Base-by-base conservation (phyloP, 2,329 filamentous ascomycete genomes). In the Xylaria digitata region DNA sequence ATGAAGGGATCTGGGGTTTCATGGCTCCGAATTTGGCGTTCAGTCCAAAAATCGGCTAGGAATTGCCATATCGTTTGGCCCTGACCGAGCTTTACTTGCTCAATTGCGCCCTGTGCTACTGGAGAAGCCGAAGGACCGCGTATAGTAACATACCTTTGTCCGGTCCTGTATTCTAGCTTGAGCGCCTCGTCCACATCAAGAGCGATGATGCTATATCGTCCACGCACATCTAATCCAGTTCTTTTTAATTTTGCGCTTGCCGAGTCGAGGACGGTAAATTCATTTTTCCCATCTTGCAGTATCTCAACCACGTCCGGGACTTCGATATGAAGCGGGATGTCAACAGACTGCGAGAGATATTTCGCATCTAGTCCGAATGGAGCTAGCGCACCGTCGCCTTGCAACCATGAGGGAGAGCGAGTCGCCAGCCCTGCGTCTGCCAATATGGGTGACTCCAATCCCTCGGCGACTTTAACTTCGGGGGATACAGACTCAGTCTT, bases 181-280 rank as follows among this genome's bases (percentile, higher is more conserved):
- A 86, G 71, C 0, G 88, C 85, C 40, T 86, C 78, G 17, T 84
- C 82, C 1, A 90, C 84, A 9, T 89, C 84, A 0, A 93, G 80
- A 0, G 89, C 92, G 59, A 96, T 85, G 70, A 96, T 92, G 75
- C 90, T 94, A 75, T 88, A 92, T 53, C 88, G 82, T 1, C 91
- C 91, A 54, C 82, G 80, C 1, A 86, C 83, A 65, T 84, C 82
- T 1, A 79, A n/a, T 70, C 79, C 52, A 26, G 74, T 43, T 82
- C 82, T 65, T 80, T 75, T 15, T 77, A 80, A 50, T 78, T 84
- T 76, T 7, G 83, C 85, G 71, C 86, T 90, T 1, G 87, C 85
- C 13, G 86, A 89, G 72, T 89, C 89, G 19, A 89, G 79, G 57
- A 91, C 76, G 69, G 90, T 83, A 69, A 84, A 79, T 55, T 89